phyloP scores from a whole-genome alignment of 1,284 basidiomycete species.

The Agaricales sp. region DNA sequence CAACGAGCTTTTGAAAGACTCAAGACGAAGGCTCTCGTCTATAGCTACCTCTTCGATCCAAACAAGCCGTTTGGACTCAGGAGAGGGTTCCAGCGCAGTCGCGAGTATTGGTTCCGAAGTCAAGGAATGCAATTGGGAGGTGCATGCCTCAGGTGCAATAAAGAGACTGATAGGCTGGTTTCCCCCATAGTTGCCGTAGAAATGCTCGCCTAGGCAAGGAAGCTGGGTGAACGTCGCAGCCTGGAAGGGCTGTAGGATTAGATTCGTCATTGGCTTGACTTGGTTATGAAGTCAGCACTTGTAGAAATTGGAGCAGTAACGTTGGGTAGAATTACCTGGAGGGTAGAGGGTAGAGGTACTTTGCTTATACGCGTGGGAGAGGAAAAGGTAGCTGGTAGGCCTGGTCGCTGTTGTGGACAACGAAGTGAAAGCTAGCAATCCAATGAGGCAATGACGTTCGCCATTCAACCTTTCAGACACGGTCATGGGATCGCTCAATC shows the following conservation, averaged over 20 bases:
- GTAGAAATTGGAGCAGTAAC: no score
- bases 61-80: constrained; percentile 32
- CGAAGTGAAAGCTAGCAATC: no score
- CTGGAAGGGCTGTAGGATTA: constrained; percentile 26
- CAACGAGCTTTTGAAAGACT: constrained; percentile 19
- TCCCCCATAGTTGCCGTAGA: constrained; percentile 42
- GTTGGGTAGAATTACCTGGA: no score
- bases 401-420: no score
- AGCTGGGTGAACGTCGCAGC: constrained; percentile 20
- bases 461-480: no score
- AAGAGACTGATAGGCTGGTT: constrained; percentile 36
- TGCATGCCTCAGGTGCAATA: constrained; percentile 28
- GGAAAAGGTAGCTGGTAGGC: no score
- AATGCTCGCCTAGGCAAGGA: constrained; percentile 38
- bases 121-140: constrained; percentile 9
- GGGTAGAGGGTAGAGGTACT: no score
- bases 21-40: constrained; percentile 25
- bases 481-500: no score
- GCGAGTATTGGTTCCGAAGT: constrained; percentile 17
- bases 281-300: not conserved
- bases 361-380: no score
- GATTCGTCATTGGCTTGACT: not conserved
- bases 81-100: constrained; percentile 15
- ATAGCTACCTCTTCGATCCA: constrained; percentile 51
- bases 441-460: no score